Base-by-base conservation (phyloP, 495 filamentous ascomycete genomes). In the Annulohypoxylon bovei region DNA sequence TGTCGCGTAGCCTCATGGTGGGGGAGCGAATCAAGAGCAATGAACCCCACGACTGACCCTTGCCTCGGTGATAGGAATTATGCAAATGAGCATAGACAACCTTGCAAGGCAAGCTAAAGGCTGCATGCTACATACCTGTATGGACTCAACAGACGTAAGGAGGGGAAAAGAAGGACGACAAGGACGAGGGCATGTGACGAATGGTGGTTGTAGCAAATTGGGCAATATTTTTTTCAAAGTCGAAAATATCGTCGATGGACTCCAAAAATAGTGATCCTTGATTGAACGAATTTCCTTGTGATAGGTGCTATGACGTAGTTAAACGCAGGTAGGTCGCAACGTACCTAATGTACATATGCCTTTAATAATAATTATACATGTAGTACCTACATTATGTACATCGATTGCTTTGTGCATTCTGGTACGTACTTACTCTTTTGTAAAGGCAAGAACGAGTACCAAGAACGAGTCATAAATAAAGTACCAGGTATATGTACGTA, bases 41-140 rank as follows among this genome's bases (percentile, higher is more conserved):
- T 42, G 23, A 40, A 57, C 57, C 57, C 50, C 65, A 56, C 57
- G 57, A 30, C 35, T 25, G 30, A 33, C 20, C 62, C 62, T 63
- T 63, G 57, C 42, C 44, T 66, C 58, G 39, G 59, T 62, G 58
- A 67, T 67, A 66, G 59, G 58, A 54, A 49, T 23, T 49, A 57
- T 53, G 53, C 44, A 22, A 62, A 37, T 70, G 53, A 50, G 52
- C 22, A 57, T 12, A 23, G 46, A 39, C 22, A 5, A 27, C 22
- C 25, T 20, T 22, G 52, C 20, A 57, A 47, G 27, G 42, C 25
- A 30, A 47, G 49, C 37, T 47, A 56, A 32, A 62, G 23, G 30
- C 32, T 49, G 11, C 25, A 50, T 50, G 9, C 28, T 27, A 33
- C 22, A 30, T 27, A 57, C 6, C 16, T 6, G n/a, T 23, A 46